phyloP scores from a whole-genome alignment of 164 flowering plant genomes.

The Stephania yunnanensis region DNA sequence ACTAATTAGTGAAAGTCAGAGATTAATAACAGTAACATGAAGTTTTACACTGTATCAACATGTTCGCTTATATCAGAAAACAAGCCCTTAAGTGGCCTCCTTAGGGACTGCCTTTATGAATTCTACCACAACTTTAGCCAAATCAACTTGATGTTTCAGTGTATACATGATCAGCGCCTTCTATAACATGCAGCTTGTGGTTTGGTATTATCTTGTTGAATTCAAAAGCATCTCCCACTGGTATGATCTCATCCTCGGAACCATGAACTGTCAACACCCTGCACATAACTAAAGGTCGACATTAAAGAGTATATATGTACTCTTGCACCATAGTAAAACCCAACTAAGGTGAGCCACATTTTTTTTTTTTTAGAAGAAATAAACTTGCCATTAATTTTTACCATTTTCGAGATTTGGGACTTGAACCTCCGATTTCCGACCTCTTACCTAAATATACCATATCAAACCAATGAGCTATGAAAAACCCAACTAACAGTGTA shows the following conservation, averaged over 20 bases:
- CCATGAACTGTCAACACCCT: conserved; percentile 74
- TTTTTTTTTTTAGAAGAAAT: too few species aligned
- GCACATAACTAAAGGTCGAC: conserved; percentile 11
- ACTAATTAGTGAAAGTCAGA: neutral
- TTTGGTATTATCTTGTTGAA: conserved; percentile 49
- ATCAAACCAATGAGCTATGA: too few species aligned
- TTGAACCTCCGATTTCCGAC: too few species aligned
- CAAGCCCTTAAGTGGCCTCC: neutral
- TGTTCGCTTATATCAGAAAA: neutral
- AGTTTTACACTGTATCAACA: neutral
- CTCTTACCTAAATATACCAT: too few species aligned
- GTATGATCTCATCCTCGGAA: conserved; percentile 45
- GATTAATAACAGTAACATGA: neutral
- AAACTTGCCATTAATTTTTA: too few species aligned
- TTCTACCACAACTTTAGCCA: conserved; percentile 37
- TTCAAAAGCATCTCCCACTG: conserved; percentile 46
- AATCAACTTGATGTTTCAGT: conserved; percentile 44
- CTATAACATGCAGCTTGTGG: conserved; percentile 45
- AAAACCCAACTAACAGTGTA: too few species aligned
- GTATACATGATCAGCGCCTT: conserved; percentile 62
- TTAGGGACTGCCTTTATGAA: conserved; percentile 25
- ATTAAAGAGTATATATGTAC: too few species aligned
- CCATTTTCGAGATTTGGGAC: too few species aligned
- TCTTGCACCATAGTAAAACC: too few species aligned
- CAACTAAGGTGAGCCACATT: neutral